Conservation (phyloP, 2,329 filamentous ascomycete species). For the Penicillium sp. region DNA sequence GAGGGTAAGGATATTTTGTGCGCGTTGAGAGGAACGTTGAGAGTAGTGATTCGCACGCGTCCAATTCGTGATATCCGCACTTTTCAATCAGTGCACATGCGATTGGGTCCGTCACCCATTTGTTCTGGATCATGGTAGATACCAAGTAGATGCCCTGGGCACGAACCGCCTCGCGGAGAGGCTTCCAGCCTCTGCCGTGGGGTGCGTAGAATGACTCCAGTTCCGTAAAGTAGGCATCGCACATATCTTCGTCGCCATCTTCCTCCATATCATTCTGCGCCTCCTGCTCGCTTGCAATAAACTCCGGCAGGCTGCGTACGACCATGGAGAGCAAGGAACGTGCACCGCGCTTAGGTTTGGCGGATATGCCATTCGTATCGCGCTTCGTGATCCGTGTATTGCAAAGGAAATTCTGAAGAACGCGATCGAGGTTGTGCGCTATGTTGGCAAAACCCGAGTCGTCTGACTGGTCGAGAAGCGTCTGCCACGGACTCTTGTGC, state of each 20-base stretch:
- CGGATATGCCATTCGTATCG: background rate
- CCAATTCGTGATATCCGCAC: constrained; percentile 31
- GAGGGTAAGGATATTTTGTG: constrained; percentile 29
- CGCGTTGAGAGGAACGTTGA: constrained; percentile 33
- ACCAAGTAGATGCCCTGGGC: constrained; percentile 41
- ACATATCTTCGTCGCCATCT: constrained; percentile 40
- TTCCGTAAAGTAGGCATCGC: constrained; percentile 43
- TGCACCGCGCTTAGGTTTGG: constrained; percentile 20
- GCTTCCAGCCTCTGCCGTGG: constrained; percentile 37
- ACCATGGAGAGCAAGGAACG: constrained; percentile 41
- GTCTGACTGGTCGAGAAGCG: constrained; percentile 31
- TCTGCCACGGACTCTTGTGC: constrained; percentile 36
- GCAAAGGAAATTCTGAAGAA: constrained; percentile 38
- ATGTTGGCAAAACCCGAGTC: constrained; percentile 37
- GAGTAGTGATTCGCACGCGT: constrained; percentile 37
- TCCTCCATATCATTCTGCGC: constrained; percentile 33
- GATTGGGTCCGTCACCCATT: constrained; percentile 35
- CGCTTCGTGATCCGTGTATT: constrained; percentile 28
- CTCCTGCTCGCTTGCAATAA: constrained; percentile 39
- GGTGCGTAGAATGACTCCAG: constrained; percentile 40
- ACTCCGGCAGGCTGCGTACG: constrained; percentile 36
- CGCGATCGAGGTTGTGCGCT: constrained; percentile 33
- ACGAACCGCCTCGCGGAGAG: constrained; percentile 42
- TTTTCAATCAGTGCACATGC: constrained; percentile 34
- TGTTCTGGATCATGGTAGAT: constrained; percentile 35